Evolutionary conservation across 495 filamentous ascomycete genomes (phyloP).

Genomic region (Astrocystis sublimbata): DNA sequence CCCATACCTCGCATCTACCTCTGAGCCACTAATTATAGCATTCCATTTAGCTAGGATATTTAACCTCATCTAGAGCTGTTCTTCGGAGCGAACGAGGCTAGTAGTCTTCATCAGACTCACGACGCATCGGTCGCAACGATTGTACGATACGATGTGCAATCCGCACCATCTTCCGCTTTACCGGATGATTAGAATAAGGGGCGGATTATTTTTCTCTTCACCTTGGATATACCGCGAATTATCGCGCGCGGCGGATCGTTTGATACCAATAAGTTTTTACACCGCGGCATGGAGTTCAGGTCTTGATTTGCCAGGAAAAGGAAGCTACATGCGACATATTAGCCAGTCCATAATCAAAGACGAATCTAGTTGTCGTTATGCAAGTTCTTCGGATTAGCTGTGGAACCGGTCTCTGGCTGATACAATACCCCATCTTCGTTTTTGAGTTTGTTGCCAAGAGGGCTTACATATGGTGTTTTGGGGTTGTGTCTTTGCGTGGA

Average conservation of each 20-base stretch:
- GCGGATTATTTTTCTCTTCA: constrained; percentile 16
- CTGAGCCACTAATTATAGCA: constrained; percentile 5
- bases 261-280: constrained; percentile 12
- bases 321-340: neutral
- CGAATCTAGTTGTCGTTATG: neutral
- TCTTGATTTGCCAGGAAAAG: constrained; percentile 16
- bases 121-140: constrained; percentile 9
- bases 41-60: neutral
- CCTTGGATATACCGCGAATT: constrained; percentile 13
- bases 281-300: constrained; percentile 16
- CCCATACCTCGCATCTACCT: neutral
- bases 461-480: constrained; percentile 2
- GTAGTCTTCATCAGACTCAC: neutral
- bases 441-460: constrained; percentile 5
- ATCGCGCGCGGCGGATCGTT: constrained; percentile 4
- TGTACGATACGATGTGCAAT: constrained; percentile 18
- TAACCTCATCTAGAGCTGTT: neutral
- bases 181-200: neutral
- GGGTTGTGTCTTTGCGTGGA: constrained; percentile 5
- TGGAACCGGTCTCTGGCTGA: constrained; percentile 12
- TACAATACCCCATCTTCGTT: constrained; percentile 19
- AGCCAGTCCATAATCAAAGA: neutral
- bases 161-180: neutral
- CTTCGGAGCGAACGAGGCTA: neutral
- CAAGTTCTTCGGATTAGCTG: neutral